These are phyloP conservation scores for Hyphopichia wangnamkhiaoensis DNA, from an alignment of 1,139 yeast genomes.

Conservation along the genomic window DNA sequence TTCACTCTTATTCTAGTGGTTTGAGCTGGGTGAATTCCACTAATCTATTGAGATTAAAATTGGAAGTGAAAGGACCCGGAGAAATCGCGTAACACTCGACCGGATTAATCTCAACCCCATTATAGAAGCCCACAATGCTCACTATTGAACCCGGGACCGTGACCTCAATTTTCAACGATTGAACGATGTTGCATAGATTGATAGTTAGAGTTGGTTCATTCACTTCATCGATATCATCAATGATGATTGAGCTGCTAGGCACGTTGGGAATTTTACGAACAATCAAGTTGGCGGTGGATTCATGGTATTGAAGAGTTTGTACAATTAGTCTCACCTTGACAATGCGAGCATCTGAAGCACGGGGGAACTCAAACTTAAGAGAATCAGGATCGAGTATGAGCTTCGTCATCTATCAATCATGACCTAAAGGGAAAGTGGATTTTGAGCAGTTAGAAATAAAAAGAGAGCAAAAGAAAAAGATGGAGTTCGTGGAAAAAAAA, in stretches of 20 bases:
- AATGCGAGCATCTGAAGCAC: conserved; percentile 21
- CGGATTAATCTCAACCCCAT: conserved; percentile 12
- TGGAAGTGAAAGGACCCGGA: background rate
- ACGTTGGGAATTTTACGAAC: conserved; percentile 15
- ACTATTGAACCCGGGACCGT: conserved; percentile 7
- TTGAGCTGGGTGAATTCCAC: background rate
- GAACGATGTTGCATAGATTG: background rate
- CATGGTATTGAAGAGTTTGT: conserved; percentile 26
- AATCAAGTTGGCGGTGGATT: conserved; percentile 10
- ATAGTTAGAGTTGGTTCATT: background rate
- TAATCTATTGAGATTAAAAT: background rate
- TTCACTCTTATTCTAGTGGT: no score
- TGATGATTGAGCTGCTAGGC: conserved; percentile 1
- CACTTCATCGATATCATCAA: conserved; percentile 2
- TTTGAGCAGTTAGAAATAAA: background rate
- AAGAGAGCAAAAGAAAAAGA: background rate
- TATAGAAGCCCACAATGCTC: conserved; percentile 8
- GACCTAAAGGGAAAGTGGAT: no score
- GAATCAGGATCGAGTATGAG: conserved; percentile 29
- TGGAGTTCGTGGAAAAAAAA: background rate
- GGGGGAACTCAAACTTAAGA: conserved; percentile 20
- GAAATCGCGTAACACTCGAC: conserved; percentile 12
- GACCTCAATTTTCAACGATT: conserved; percentile 1
- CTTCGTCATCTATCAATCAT: conserved; percentile 25
- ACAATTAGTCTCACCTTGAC: conserved; percentile 30